Evolutionary conservation across 805 yeast genomes (phyloP), one percentile per base, ranked within the genome.

Genomic region (Metschnikowia vanudenii): DNA sequence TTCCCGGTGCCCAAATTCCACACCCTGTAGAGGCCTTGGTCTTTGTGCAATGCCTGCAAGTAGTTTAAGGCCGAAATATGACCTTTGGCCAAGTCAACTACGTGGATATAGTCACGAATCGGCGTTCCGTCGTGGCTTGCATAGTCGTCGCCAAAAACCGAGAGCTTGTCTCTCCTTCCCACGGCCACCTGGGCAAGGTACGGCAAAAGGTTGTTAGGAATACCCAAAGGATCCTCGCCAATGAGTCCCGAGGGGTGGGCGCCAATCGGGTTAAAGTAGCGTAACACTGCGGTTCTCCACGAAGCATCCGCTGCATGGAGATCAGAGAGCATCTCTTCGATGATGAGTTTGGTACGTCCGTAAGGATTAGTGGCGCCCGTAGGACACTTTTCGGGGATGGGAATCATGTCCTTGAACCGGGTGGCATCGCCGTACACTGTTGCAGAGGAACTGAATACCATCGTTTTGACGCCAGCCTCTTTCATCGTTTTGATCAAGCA

Each of bases 1-100:
- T 69, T 77, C 26, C 95, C 95, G 12, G 91, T 81, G 36, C 95
- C 95, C 47, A 87, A 75, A 61, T 87, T 87, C 94, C 94, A 87
- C 61, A 81, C 92, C 44, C 90, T 75, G 58, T 76, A 81, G 43
- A 80, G 68, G 7, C 87, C 88, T 14, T 61, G 53, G 8, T 56
- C 51, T 1, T 49, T 43, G 29, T 70, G 64, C 19, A 60, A 38
- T 4, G 50, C 50, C n/a, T 56, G 54, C 41, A 87, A 71, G 60
- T 82, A 81, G 38, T 75, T 67, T 54, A 87, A 69, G 3, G 92
- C 89, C 24, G 89, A 80, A 47, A 85, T 68, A 56, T 87, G 94
- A 41, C 92, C 96, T 55, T 72, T 71, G 8, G 92, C 90, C 49
- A 87, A 76, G 61, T 87, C 96, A 46, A 84, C 80, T 13, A 87